Percentiles rank a stretch among this genome's conserved stretches.
Evolutionary conservation across 2,329 filamentous ascomycete genomes (phyloP).

Genomic region (Trichoderma oligosporum): DNA sequence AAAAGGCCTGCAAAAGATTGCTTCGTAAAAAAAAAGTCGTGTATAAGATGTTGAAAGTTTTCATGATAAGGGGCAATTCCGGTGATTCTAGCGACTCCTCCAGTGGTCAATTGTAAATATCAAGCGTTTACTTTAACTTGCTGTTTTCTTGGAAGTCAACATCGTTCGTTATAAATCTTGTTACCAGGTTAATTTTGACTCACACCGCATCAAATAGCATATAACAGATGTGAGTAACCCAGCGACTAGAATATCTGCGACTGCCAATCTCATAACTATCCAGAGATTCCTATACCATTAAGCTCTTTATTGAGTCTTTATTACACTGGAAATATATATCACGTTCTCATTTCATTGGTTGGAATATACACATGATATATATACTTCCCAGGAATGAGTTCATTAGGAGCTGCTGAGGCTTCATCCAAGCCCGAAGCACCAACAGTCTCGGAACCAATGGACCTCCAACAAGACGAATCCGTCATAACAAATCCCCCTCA

Average conservation of each 20-base stretch:
- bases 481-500: too few relatives aligned
- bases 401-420: background rate
- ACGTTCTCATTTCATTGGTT: too few relatives aligned
- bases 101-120: background rate
- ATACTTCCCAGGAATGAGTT: background rate
- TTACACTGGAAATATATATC: too few relatives aligned
- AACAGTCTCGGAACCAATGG: slow-evolving; percentile 2
- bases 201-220: background rate
- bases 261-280: background rate
- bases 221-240: background rate
- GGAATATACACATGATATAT: too few relatives aligned
- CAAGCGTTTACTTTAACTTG: too few relatives aligned
- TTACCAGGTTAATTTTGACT: background rate
- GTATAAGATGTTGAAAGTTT: background rate
- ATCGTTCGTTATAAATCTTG: background rate
- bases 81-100: background rate
- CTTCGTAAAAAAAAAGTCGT: background rate
- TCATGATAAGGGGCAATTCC: background rate
- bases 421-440: background rate
- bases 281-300: background rate
- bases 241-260: background rate
- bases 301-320: too few relatives aligned
- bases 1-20: slow-evolving; percentile 12
- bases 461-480: background rate
- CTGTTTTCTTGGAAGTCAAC: too few relatives aligned